phyloP scores from a whole-genome alignment of 202 grass and related monocot species.

The Digitaria exilis region DNA sequence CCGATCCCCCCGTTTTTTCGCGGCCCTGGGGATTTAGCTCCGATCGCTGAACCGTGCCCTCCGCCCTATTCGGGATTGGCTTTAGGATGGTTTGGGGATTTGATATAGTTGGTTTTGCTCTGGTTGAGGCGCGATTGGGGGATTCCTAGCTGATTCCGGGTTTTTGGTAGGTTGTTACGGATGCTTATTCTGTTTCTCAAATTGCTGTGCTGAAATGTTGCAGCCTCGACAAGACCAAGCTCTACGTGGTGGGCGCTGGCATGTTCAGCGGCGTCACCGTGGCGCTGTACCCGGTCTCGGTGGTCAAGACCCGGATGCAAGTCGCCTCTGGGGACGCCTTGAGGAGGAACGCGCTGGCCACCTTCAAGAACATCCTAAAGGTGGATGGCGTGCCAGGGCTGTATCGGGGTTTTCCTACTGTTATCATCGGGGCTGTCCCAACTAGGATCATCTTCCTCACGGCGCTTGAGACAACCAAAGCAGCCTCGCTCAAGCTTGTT shows the following conservation, averaged over 20 bases:
- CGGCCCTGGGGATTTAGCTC: conserved; percentile 4
- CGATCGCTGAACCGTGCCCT: neutral
- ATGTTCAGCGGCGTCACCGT: conserved; percentile 91
- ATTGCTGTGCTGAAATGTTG: conserved; percentile 35
- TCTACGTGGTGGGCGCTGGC: conserved; percentile 88
- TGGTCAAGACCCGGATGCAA: conserved; percentile 98
- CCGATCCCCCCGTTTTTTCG: neutral
- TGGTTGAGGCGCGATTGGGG: neutral
- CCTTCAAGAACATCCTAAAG: conserved; percentile 83
- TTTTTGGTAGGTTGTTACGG: neutral
- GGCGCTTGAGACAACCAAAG: conserved; percentile 83
- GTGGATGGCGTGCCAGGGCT: conserved; percentile 76
- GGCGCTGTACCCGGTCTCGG: conserved; percentile 82
- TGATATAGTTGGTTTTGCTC: neutral
- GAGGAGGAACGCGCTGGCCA: conserved; percentile 75
- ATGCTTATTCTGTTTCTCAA: neutral
- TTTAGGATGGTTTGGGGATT: neutral
- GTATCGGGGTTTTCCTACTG: conserved; percentile 86
- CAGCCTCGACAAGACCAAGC: conserved; percentile 96
- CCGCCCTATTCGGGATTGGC: neutral
- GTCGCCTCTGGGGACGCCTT: conserved; percentile 79
- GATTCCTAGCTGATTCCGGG: neutral
- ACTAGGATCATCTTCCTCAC: conserved; percentile 92
- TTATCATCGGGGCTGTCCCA: conserved; percentile 85
- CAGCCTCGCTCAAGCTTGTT: conserved; percentile 63